phyloP scores from a whole-genome alignment of 2,329 filamentous ascomycete species.

The Venturia pyrina region DNA sequence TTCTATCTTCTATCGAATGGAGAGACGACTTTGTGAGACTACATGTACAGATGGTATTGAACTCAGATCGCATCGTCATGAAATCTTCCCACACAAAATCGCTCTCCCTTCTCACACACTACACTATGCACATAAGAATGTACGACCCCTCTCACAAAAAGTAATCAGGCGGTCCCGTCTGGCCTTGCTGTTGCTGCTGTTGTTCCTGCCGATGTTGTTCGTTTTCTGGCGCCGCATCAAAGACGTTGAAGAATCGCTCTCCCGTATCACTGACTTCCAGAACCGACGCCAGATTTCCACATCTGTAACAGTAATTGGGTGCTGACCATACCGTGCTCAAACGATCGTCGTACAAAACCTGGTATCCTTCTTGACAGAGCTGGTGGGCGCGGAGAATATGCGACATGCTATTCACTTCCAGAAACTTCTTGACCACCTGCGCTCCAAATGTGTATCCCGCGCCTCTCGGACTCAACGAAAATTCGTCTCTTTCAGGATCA shows the following conservation, averaged over 20 bases:
- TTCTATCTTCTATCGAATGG: background rate
- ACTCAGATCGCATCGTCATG: background rate
- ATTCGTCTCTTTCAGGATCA: constrained; percentile 94
- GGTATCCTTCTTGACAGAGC: constrained; percentile 94
- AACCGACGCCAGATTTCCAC: constrained; percentile 94
- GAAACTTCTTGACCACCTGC: constrained; percentile 95
- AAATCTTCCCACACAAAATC: background rate
- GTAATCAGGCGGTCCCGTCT: constrained; percentile 59
- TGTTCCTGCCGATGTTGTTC: constrained; percentile 74
- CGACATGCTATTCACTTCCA: constrained; percentile 94
- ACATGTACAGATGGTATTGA: background rate
- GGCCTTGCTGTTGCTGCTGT: constrained; percentile 62
- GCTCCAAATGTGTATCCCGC: constrained; percentile 97
- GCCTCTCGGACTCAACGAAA: constrained; percentile 83
- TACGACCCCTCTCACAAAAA: constrained; percentile 44
- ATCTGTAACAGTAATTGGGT: constrained; percentile 76
- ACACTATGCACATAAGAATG: background rate
- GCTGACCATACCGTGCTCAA: constrained; percentile 91
- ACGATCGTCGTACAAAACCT: constrained; percentile 89
- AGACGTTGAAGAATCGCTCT: constrained; percentile 94
- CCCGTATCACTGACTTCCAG: constrained; percentile 90
- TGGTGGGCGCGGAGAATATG: constrained; percentile 98
- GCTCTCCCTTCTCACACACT: background rate
- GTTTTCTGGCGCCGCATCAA: constrained; percentile 93
- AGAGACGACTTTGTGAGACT: background rate